phyloP scores from a whole-genome alignment of 805 yeast genomes.

The Candida schatavii region DNA sequence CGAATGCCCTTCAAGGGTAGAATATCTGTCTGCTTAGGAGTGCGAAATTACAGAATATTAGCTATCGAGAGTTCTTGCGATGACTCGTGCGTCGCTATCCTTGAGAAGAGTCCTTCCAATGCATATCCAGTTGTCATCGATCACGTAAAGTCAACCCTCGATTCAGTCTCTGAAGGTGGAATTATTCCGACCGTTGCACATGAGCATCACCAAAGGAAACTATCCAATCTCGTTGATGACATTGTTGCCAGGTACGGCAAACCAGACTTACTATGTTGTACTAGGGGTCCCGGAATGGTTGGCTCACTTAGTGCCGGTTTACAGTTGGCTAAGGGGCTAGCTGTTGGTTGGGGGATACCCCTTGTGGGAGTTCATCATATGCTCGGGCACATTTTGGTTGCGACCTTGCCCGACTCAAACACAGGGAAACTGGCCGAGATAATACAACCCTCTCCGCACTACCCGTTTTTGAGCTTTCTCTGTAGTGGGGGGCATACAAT shows the following conservation, averaged over 20 bases:
- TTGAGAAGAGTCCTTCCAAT: conserved; percentile 44
- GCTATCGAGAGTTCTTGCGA: conserved; percentile 95
- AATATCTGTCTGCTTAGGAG: too few relatives aligned
- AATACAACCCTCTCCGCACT: conserved; percentile 35
- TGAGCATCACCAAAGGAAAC: conserved; percentile 62
- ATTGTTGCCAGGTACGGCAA: conserved; percentile 37
- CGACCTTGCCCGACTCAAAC: conserved; percentile 26
- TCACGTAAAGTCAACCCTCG: conserved; percentile 63
- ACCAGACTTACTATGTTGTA: conserved; percentile 81
- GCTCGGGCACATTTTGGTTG: conserved; percentile 82
- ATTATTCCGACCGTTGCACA: conserved; percentile 85
- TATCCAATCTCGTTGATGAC: conserved; percentile 50
- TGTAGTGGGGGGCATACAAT: conserved; percentile 96
- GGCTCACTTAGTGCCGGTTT: conserved; percentile 83
- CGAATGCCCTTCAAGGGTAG: too few relatives aligned
- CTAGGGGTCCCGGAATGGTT: conserved; percentile 96
- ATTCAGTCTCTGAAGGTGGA: conserved; percentile 72
- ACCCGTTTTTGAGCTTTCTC: conserved; percentile 72
- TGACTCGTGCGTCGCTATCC: conserved; percentile 84
- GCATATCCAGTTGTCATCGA: conserved; percentile 48
- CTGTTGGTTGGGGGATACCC: conserved; percentile 75
- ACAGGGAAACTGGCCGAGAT: too few relatives aligned
- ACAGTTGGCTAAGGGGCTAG: conserved; percentile 80
- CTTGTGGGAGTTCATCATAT: conserved; percentile 92
- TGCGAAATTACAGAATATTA: conserved; percentile 72